Evolutionary conservation across 2,329 filamentous ascomycete species (phyloP).

Genomic region (Epicoccum sorghinum): DNA sequence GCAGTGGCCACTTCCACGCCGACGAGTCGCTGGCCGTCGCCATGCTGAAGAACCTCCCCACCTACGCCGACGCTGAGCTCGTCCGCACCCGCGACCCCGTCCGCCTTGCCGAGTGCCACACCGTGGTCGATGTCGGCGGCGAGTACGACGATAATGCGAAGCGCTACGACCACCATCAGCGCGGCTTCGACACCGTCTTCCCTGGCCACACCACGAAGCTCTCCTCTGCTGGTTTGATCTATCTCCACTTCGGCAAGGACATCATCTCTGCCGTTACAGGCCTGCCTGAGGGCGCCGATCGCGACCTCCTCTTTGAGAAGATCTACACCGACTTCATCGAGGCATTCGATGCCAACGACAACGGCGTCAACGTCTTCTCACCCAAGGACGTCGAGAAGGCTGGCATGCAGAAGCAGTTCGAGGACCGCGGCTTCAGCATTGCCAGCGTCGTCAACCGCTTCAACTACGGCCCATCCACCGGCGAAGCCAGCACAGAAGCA

Average conservation of each 20-base stretch:
- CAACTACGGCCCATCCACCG: slow-evolving; percentile 67
- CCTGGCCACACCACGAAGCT: slow-evolving; percentile 85
- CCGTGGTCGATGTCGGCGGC: slow-evolving; percentile 96
- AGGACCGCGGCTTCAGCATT: slow-evolving; percentile 80
- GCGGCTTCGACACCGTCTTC: slow-evolving; percentile 84
- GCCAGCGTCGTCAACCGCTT: slow-evolving; percentile 86
- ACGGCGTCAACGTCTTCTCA: slow-evolving; percentile 87
- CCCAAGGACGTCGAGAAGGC: slow-evolving; percentile 70
- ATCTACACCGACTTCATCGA: slow-evolving; percentile 94
- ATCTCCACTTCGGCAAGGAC: slow-evolving; percentile 88
- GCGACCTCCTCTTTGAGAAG: slow-evolving; percentile 81
- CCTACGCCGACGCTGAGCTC: slow-evolving; percentile 75
- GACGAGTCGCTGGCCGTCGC: slow-evolving; percentile 97
- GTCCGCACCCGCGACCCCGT: slow-evolving; percentile 87
- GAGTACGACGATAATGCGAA: slow-evolving; percentile 79
- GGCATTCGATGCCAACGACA: slow-evolving; percentile 96
- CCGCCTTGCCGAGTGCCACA: slow-evolving; percentile 81
- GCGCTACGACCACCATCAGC: slow-evolving; percentile 98
- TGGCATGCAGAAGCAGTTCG: slow-evolving; percentile 81
- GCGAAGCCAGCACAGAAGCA: slow-evolving; percentile 43
- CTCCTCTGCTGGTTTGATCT: slow-evolving; percentile 90
- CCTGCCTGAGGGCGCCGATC: slow-evolving; percentile 66
- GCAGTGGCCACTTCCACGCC: slow-evolving; percentile 92
- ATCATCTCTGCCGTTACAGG: slow-evolving; percentile 75
- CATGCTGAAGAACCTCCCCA: slow-evolving; percentile 87